Evolutionary conservation across 768 basidiomycete species (phyloP).

Genomic region (Cyathus striatus): DNA sequence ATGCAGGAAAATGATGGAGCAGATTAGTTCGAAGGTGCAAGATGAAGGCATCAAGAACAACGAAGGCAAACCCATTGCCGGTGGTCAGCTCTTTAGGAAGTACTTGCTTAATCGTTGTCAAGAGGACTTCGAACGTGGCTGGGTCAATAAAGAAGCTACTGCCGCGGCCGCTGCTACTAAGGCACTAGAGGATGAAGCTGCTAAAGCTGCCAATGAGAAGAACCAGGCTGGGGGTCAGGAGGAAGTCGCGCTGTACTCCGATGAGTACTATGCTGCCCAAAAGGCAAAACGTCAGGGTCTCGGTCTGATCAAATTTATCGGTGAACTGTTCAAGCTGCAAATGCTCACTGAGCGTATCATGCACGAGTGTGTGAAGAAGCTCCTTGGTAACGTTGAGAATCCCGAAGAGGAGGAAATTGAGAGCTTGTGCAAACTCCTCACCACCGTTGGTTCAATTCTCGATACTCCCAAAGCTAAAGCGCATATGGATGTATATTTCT

Average conservation of each 20-base stretch:
- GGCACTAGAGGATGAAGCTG: slow-evolving; percentile 79
- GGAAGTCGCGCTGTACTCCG: slow-evolving; percentile 81
- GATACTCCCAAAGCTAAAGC: slow-evolving; percentile 79
- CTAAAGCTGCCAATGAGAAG: slow-evolving; percentile 62
- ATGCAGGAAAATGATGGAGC: slow-evolving; percentile 94
- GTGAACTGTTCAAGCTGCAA: slow-evolving; percentile 97
- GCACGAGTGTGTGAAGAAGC: slow-evolving; percentile 97
- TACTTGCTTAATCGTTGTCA: slow-evolving; percentile 96
- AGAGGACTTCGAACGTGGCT: slow-evolving; percentile 95
- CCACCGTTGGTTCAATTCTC: slow-evolving; percentile 80
- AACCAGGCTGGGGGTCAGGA: slow-evolving; percentile 42
- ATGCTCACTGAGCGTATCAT: slow-evolving; percentile 98
- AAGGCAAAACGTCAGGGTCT: slow-evolving; percentile 97
- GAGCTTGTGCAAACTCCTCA: slow-evolving; percentile 87
- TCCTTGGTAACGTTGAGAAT: slow-evolving; percentile 87
- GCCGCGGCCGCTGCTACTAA: slow-evolving; percentile 84
- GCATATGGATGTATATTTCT: slow-evolving; percentile 92
- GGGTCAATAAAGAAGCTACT: slow-evolving; percentile 84
- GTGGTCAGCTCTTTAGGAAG: slow-evolving; percentile 93
- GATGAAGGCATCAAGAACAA: slow-evolving; percentile 80
- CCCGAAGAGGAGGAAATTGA: slow-evolving; percentile 99
- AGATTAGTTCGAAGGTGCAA: slow-evolving; percentile 80
- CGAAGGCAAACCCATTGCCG: slow-evolving; percentile 86
- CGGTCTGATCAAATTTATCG: slow-evolving; percentile 96
- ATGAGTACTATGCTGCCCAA: slow-evolving; percentile 94